phyloP scores from a whole-genome alignment of 441 rosid species.

The Metrosideros polymorpha region DNA sequence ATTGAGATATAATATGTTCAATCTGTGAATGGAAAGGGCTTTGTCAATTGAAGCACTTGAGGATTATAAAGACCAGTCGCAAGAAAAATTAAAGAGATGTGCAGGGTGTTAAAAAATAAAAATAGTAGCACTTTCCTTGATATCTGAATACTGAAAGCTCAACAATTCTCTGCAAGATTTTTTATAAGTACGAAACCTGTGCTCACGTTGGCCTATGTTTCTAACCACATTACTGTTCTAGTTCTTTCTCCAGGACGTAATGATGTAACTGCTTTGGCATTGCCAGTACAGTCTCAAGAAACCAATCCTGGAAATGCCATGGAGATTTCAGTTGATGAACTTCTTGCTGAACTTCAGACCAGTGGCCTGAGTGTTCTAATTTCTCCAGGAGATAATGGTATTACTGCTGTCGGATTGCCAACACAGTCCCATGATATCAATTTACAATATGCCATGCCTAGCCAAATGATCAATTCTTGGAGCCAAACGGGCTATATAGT shows the following conservation, averaged over 20 bases:
- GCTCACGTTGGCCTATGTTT: neutral
- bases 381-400: no score
- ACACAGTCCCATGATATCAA: no score
- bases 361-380: no score
- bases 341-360: no score
- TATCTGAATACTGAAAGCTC: neutral
- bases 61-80: neutral
- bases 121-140: neutral
- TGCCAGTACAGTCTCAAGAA: no score
- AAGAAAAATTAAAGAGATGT: neutral
- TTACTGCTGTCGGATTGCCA: no score
- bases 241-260: neutral
- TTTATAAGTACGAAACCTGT: neutral
- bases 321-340: no score
- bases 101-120: neutral
- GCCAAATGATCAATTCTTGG: no score
- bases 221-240: neutral
- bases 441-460: no score
- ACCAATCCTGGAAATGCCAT: no score
- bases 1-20: neutral
- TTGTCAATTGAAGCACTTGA: neutral
- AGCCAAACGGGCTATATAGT: no score
- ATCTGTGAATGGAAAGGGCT: neutral
- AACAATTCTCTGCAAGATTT: neutral
- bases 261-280: no score